Conservation (phyloP, 345 rosid genomes). For the Nasturtium officinale region DNA sequence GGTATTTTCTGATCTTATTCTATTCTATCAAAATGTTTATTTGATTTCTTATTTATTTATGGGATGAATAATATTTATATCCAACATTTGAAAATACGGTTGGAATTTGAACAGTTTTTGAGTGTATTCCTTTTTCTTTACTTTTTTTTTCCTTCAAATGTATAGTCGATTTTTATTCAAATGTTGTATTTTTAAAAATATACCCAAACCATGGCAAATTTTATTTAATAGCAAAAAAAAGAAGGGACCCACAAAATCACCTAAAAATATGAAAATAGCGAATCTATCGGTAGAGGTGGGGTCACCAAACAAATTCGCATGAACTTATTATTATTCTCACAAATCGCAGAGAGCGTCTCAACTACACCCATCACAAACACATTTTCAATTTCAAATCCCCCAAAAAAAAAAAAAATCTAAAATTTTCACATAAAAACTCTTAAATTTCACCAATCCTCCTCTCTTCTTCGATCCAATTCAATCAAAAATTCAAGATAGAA, state of each 20-base stretch:
- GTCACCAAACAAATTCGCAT: conserved; percentile 28
- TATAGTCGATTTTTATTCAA: too few species aligned
- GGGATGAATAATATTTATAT: too few species aligned
- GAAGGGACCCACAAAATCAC: conserved; percentile 37
- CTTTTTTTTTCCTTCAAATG: too few species aligned
- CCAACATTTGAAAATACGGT: too few species aligned
- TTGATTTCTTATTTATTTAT: too few species aligned
- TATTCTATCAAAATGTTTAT: too few species aligned
- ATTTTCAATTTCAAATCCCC: conserved; percentile 4
- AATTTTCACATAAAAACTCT: conserved; percentile 16
- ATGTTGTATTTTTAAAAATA: not conserved
- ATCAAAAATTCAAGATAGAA: not conserved
- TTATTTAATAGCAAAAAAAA: not conserved
- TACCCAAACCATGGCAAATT: not conserved
- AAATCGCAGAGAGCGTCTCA: conserved; percentile 11
- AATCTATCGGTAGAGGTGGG: conserved; percentile 19
- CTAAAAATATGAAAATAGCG: conserved; percentile 26
- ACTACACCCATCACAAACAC: conserved; percentile 1
- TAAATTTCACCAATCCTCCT: not conserved
- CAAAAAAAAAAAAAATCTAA: not conserved
- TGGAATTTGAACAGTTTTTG: too few species aligned
- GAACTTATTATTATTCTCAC: conserved; percentile 6
- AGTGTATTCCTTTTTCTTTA: too few species aligned
- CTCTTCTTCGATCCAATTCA: conserved; percentile 32
- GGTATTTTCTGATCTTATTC: too few species aligned